Base-by-base conservation (phyloP, 73 alveolate genomes). In the Urostyla sp. region DNA sequence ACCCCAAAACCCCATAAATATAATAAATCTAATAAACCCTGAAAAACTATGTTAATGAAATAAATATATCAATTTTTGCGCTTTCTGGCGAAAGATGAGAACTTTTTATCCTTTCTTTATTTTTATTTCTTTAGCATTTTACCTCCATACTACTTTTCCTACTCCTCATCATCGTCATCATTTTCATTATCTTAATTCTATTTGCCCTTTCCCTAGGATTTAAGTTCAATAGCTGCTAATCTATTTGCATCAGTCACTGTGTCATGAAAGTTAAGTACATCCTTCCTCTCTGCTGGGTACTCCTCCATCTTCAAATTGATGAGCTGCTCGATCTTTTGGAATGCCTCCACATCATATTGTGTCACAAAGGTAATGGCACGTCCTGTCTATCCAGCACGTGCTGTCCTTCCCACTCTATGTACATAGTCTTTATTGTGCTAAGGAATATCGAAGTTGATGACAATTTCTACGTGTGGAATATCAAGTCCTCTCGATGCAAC, bases 391-490 rank as follows among this genome's bases (percentile, higher is more conserved):
- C 99, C 99, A 0, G 99, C 99, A 7, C 99, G 55, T 1, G 99
- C 99, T 0, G 99, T 96, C 32, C 99, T 85, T 3, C 99, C 99
- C 0, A 96, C 99, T 56, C 99, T 75, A 73, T 94, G 99, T 50
- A 96, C 88, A 84, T 96, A 96, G 80, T 96, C 98, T 87, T 96
- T 88, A 0, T 95, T 83, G 49, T 91, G 86, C 60, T 87, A 83
- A 59, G 99, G 99, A 30, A 96, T 89, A 80, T 95, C 96, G 76
- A 77, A 95, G 84, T 96, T 96, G n/a, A 96, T 79, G 30, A 88
- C 99, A 54, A 94, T 51, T 55, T 96, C 98, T 26, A 96, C 99
- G 23, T 84, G 85, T 2, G 99, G 99, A 30, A 96, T 94, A 72
- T 96, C 99, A 16, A 96, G 79, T 1, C 99, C 99, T 32, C 99